Evolutionary conservation across 2,329 filamentous ascomycete genomes (phyloP), one percentile per base, ranked within the genome.

Genomic region (Trichoderma sp.): DNA sequence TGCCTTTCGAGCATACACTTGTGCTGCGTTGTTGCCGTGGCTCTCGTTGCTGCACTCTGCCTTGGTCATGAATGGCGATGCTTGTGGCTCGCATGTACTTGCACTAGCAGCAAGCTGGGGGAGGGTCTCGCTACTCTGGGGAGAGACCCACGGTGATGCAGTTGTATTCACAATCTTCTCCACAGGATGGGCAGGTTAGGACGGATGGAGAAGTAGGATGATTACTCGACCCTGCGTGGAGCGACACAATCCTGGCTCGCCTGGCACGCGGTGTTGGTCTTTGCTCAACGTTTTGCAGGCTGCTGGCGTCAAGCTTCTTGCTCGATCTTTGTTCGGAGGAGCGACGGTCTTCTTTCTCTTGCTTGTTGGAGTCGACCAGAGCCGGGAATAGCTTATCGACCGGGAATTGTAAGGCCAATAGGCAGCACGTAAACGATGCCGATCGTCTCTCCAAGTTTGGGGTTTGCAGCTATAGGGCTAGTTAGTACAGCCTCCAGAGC

Each of bases 201-300:
- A 49, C 46, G n/a, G 18, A 49, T 49, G 46, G 2, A 49, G 46
- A n/a, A 43, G 39, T n/a, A 43, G 6, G 32, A 34, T 34, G 39
- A 43, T n/a, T 49, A 49, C n/a, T 21, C 24, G 43, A 21, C 43
- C 16, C 4, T 49, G n/a, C n/a, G 43, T 24, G 46, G 46, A 49
- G 46, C 8, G n/a, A 55, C 37, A 43, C 24, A 8, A 34, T 28
- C 28, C 59, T n/a, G 28, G n/a, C 13, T 58, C 26, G 24, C 54
- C 63, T 66, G 64, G 64, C 39, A 66, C 28, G 21, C 32, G n/a
- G 13, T 4, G 14, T 66, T 54, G 54, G 64, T 32, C 59, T 21
- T 51, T 66, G 39, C 39, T 37, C 37, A 58, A 18, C 37, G 59
- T 37, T 30, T 8, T 0, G 21, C 16, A 37, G 4, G 13, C 16